Base-by-base conservation (phyloP, 2,329 filamentous ascomycete genomes). In the Nothophaeocryptopus gaeumannii region DNA sequence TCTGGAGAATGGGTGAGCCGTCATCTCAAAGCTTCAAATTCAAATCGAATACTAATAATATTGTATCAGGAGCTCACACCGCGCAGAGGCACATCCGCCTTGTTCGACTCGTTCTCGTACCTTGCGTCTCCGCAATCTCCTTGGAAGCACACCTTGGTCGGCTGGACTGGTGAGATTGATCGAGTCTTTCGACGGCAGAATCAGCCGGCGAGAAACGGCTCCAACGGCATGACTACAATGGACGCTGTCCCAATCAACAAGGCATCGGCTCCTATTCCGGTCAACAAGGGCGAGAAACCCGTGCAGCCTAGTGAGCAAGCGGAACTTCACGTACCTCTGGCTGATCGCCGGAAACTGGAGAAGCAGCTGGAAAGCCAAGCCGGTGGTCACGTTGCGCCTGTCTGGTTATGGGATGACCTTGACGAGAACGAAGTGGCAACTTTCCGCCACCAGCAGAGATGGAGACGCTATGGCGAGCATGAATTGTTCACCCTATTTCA, bases 401-500 rank as follows among this genome's bases (percentile, higher is more conserved):
- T 97, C 9, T 97, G 92, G 92, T 77, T 97, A 29, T 80, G 82
- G 4, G 90, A 96, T 59, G 85, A 89, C 59, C 75, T 79, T 14
- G 86, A 92, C 58, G 78, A 81, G 5, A 68, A 71, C 38, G 87
- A 89, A 32, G 74, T 75, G 34, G 81, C 91, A 44, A 75, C 81
- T 33, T 76, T 97, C 57, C 88, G 85, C 61, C 88, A 96, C 61
- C 91, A 96, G 73, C 77, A 78, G 30, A 79, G 90, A 57, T 97
- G 93, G 92, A 82, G 90, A 56, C 81, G 87, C 35, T 97, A 93
- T 70, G 89, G 91, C 12, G 90, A 96, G 73, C 84, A 91, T 65
- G 88, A 96, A 62, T 78, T 97, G 26, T 96, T 95, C 73, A 90
- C 89, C 1, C 79, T 96, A 8, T 90, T 96, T 67, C 92, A 97